phyloP scores from a whole-genome alignment of 768 basidiomycete species.

The Gymnopilus junonius region DNA sequence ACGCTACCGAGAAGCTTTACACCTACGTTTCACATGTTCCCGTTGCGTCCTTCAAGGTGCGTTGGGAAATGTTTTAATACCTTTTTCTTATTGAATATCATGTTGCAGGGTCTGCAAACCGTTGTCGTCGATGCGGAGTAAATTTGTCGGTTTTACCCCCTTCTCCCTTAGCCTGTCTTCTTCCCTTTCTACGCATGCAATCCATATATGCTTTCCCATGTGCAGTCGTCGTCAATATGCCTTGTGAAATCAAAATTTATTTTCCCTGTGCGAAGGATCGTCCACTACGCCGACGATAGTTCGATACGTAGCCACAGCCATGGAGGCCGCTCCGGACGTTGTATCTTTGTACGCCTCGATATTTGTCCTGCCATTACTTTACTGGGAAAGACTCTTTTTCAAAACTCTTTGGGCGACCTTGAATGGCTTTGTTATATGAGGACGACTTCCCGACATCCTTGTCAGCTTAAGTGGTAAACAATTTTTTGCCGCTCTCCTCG shows the following conservation, averaged over 20 bases:
- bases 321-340: background rate
- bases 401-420: no score
- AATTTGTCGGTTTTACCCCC: slow-evolving; percentile 20
- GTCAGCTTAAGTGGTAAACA: no score
- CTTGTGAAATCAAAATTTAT: slow-evolving; percentile 10
- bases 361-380: no score
- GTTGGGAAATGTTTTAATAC: background rate
- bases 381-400: no score
- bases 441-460: no score
- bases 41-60: slow-evolving; percentile 76
- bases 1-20: slow-evolving; percentile 97
- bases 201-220: slow-evolving; percentile 23
- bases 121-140: slow-evolving; percentile 81
- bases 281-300: background rate
- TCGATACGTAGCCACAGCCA: background rate
- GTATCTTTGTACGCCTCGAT: no score
- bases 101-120: slow-evolving; percentile 79
- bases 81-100: slow-evolving; percentile 8
- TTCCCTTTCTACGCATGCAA: slow-evolving; percentile 21
- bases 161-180: slow-evolving; percentile 16
- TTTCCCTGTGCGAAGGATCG: background rate
- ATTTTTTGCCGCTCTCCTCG: no score
- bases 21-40: slow-evolving; percentile 87
- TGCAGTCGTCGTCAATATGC: slow-evolving; percentile 16
- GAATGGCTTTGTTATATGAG: no score